Base-by-base conservation (phyloP, 2,329 filamentous ascomycete species). In the Exutisphaerella laricina region DNA sequence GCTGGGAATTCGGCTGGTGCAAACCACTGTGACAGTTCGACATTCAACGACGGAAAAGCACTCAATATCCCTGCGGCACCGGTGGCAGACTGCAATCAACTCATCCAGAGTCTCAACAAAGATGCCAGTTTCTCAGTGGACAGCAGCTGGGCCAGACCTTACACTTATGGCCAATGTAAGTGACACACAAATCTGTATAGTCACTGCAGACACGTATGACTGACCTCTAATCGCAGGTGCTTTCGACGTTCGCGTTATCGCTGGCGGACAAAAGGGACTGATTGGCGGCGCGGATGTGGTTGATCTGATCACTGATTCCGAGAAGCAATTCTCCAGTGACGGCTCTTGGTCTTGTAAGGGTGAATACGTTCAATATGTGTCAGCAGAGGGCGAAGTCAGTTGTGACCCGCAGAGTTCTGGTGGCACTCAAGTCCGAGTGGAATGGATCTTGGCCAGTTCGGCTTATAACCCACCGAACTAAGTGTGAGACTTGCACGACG, bases 381-480 rank as follows among this genome's bases (percentile, higher is more conserved):
- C 36, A 16, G 23, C 36, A 6, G 36, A 45, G 37, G 42, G 42
- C 22, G 42, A 45, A 33, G 42, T 45, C 17, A 16, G 35, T 13
- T 41, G 42, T 31, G 31, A 40, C 18, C 20, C 12, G 17, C 8
- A 2, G 16, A 25, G 16, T n/a, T 12, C 7, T 16, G 17, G 13
- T n/a, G 20, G 16, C 1, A n/a, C n/a, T n/a, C 5, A 22, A 9
- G 42, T 45, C 13, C 20, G 42, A 35, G 42, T 45, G 4, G 36
- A 45, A 21, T 45, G 42, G 42, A 26, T 45, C 5, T 7, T 45
- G 5, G 28, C 42, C 13, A 18, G 16, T 12, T 40, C 42, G 3
- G 16, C 20, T 16, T 45, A 45, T n/a, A 45, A 45, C 42, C 42
- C 42, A 20, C 25, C 35, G 35, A 44, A 39, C 36, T 29, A 28